Evolutionary conservation across 345 rosid genomes (phyloP).

Genomic region (Lepidium africanum): DNA sequence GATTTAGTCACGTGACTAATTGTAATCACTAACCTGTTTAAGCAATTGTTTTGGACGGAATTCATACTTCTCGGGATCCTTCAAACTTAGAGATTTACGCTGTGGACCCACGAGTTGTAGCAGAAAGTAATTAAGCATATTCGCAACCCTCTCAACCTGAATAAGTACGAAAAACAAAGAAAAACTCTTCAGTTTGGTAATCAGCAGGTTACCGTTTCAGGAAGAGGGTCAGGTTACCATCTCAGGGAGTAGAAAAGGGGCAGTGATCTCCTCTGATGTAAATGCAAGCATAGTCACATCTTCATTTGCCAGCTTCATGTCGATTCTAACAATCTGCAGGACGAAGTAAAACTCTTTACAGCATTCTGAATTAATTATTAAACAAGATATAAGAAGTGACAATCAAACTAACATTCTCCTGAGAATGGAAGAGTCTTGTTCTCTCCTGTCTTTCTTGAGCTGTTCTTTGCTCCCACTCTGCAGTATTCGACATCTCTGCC

Average conservation of each 20-base stretch:
- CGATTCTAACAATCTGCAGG: constrained; percentile 78
- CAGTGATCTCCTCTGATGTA: constrained; percentile 91
- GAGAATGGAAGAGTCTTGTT: constrained; percentile 82
- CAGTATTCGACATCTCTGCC: constrained; percentile 91
- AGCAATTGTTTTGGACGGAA: constrained; percentile 94
- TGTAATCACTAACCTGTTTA: constrained; percentile 56
- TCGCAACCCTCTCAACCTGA: constrained; percentile 96
- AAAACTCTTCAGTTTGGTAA: not conserved
- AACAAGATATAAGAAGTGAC: not conserved
- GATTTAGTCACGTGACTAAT: not conserved
- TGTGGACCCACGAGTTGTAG: constrained; percentile 98
- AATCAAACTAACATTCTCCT: constrained; percentile 68
- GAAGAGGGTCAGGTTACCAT: constrained; percentile 46
- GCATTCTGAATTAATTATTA: not conserved
- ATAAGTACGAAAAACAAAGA: constrained; percentile 13
- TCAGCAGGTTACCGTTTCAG: not conserved
- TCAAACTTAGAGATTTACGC: constrained; percentile 79
- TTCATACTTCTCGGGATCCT: constrained; percentile 95
- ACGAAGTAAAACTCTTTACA: not conserved
- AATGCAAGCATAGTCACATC: constrained; percentile 92
- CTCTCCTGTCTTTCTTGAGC: constrained; percentile 98
- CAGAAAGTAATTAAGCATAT: constrained; percentile 93
- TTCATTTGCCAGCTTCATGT: constrained; percentile 98
- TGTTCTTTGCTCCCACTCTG: constrained; percentile 92
- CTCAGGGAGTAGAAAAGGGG: constrained; percentile 97